Percentiles rank a stretch among this genome's conserved stretches.
Conservation (phyloP, 1,284 basidiomycete genomes). For the Retiboletus fuscus region DNA sequence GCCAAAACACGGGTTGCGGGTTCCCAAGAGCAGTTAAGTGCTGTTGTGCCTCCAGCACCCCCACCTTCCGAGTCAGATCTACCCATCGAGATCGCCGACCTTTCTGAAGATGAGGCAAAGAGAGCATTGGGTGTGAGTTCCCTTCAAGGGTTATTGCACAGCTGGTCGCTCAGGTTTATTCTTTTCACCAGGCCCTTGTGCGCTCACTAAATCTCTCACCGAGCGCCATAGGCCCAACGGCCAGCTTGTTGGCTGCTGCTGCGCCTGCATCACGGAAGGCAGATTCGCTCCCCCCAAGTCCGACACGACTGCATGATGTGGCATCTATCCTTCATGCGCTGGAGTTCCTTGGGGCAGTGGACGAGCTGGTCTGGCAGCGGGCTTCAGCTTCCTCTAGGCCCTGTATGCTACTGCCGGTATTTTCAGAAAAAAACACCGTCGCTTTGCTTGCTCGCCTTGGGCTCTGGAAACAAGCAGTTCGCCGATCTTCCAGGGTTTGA, state of each 20-base stretch:
- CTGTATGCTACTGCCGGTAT: constrained; percentile 32
- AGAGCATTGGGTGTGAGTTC: constrained; percentile 37
- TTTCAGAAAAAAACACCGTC: constrained; percentile 43
- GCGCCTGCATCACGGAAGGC: neutral
- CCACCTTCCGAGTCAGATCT: constrained; percentile 18
- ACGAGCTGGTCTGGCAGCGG: constrained; percentile 47
- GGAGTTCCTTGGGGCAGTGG: constrained; percentile 42
- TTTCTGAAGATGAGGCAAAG: constrained; percentile 43
- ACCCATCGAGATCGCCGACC: constrained; percentile 26
- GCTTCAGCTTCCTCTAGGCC: constrained; percentile 29
- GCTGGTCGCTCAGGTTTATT: constrained; percentile 1
- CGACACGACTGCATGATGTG: constrained; percentile 32
- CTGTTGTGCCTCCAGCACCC: neutral
- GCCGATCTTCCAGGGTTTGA: constrained; percentile 36
- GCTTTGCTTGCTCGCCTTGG: constrained; percentile 43
- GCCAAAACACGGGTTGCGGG: neutral
- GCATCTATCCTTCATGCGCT: constrained; percentile 41
- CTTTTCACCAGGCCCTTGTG: constrained; percentile 26
- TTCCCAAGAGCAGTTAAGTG: constrained; percentile 9
- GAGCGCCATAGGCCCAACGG: constrained; percentile 10
- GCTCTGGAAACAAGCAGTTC: constrained; percentile 46
- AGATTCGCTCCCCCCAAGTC: neutral
- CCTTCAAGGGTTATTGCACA: neutral
- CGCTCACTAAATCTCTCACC: constrained; percentile 31
- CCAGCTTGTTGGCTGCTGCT: neutral